Conservation (phyloP, 305 asterid genomes). For the Fraxinus baroniana region DNA sequence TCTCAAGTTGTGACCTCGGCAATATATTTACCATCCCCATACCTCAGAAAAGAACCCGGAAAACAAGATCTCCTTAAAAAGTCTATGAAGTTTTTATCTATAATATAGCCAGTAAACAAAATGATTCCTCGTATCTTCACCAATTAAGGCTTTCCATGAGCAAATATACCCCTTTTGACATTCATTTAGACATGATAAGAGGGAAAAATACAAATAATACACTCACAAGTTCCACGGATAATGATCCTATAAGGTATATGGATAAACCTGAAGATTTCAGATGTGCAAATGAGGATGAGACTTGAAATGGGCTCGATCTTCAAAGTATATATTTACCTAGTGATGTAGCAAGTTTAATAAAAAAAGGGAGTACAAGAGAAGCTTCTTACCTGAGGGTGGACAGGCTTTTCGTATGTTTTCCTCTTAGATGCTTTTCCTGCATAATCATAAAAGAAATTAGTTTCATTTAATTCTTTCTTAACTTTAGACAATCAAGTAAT, state of each 20-base stretch:
- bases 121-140: background rate
- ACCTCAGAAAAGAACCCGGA: background rate
- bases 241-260: background rate
- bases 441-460: conserved; percentile 15
- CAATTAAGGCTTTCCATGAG: background rate
- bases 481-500: background rate
- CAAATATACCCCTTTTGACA: background rate
- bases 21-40: background rate
- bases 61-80: background rate
- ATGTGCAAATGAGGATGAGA: conserved; percentile 11
- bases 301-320: background rate
- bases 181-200: background rate
- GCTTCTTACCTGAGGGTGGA: conserved; percentile 43
- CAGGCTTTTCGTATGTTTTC: conserved; percentile 36
- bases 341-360: background rate
- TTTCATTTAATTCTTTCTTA: background rate
- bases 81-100: background rate
- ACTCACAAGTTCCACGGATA: background rate
- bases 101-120: background rate
- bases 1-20: background rate
- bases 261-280: conserved; percentile 2
- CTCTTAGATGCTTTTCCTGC: conserved; percentile 44
- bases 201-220: background rate
- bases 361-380: conserved; percentile 9
- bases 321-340: background rate